phyloP scores from a whole-genome alignment of 1,139 yeast genomes.

The Lodderomyces pseudojiufengensis region DNA sequence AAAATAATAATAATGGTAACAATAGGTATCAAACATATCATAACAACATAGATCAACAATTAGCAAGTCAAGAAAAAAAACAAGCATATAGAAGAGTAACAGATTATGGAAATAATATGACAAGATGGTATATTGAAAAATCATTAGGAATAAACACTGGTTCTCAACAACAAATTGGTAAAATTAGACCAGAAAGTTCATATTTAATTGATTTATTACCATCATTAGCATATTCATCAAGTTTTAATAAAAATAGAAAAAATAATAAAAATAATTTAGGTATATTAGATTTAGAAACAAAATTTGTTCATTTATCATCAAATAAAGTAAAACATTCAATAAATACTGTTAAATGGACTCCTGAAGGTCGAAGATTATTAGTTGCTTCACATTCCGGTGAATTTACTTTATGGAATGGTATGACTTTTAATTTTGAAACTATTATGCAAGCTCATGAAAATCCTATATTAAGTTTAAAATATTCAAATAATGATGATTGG shows the following conservation, averaged over 20 bases:
- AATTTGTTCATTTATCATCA: constrained; percentile 86
- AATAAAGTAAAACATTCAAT: constrained; percentile 92
- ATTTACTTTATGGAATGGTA: constrained; percentile 95
- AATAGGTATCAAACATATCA: constrained; percentile 19
- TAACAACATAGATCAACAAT: constrained; percentile 42
- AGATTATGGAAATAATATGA: constrained; percentile 84
- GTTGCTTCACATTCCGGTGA: constrained; percentile 95
- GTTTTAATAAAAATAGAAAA: constrained; percentile 18
- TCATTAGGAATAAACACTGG: constrained; percentile 42
- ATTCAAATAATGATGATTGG: constrained; percentile 94
- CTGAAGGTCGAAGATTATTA: constrained; percentile 86
- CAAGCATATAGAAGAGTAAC: constrained; percentile 76
- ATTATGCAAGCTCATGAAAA: constrained; percentile 98
- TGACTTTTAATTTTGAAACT: constrained; percentile 92
- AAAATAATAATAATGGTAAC: too few relatives aligned
- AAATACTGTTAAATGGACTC: constrained; percentile 91
- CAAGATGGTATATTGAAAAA: constrained; percentile 64
- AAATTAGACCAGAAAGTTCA: constrained; percentile 73
- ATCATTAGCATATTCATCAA: constrained; percentile 53
- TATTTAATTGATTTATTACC: constrained; percentile 73
- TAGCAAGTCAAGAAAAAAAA: constrained; percentile 45
- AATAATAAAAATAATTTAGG: constrained; percentile 40
- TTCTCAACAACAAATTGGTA: constrained; percentile 46
- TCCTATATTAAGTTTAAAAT: constrained; percentile 74
- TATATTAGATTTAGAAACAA: constrained; percentile 62